phyloP scores from a whole-genome alignment of 768 basidiomycete species.

The Rhizopogon vesiculosus region DNA sequence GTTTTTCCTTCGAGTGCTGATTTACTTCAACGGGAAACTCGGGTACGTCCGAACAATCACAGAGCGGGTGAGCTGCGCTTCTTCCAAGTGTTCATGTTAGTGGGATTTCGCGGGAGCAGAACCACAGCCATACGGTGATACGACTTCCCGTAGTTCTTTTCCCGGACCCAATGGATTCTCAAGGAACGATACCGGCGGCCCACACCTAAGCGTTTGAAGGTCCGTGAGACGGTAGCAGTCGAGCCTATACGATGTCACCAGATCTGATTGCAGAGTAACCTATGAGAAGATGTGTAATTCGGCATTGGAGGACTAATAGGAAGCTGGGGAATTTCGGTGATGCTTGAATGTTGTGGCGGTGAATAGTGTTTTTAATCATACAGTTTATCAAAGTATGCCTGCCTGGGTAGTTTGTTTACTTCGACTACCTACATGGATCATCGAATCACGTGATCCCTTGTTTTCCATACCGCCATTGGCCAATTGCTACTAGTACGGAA shows the following conservation, averaged over 20 bases:
- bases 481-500: too few relatives aligned
- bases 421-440: too few relatives aligned
- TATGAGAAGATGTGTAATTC: neutral
- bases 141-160: neutral
- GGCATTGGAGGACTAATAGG: neutral
- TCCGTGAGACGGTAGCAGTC: too few relatives aligned
- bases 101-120: constrained; percentile 1
- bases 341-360: too few relatives aligned
- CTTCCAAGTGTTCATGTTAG: neutral
- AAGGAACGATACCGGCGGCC: neutral
- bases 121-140: neutral
- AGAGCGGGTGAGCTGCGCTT: neutral
- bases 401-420: too few relatives aligned
- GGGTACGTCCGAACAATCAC: neutral
- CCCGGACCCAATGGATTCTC: neutral
- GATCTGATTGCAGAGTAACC: neutral
- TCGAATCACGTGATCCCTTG: neutral
- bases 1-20: neutral
- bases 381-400: too few relatives aligned
- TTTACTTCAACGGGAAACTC: neutral
- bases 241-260: too few relatives aligned
- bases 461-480: neutral
- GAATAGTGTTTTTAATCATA: too few relatives aligned
- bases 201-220: neutral
- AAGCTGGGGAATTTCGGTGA: neutral